A percentile compares a stretch with the other conserved stretches of the same genome.
Conservation (phyloP, 179 eudicot species). For the Sideroxylon spinosum region DNA sequence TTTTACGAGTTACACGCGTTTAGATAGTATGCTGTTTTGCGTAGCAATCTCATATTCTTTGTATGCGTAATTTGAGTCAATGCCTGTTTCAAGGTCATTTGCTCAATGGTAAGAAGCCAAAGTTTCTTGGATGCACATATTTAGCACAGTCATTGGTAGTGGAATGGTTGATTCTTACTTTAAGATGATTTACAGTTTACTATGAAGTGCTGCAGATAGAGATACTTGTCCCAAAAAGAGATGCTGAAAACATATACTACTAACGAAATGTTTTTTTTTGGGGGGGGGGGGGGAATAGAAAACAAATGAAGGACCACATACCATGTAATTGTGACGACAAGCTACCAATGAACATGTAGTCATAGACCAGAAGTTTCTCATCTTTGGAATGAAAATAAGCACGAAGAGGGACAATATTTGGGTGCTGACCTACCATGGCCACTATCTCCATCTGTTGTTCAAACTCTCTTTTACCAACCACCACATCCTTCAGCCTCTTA, state of each 20-base stretch:
- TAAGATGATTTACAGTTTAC: background rate
- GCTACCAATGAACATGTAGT: slow-evolving; percentile 54
- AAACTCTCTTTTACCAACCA: slow-evolving; percentile 64
- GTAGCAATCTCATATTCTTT: background rate
- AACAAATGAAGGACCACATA: slow-evolving; percentile 13
- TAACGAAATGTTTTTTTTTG: too few species aligned
- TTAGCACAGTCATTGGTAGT: background rate
- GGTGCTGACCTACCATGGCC: slow-evolving; percentile 51
- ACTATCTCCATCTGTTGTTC: slow-evolving; percentile 78
- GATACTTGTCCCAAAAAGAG: background rate
- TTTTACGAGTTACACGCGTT: too few species aligned
- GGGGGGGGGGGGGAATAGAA: too few species aligned
- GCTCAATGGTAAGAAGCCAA: background rate
- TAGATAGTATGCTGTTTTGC: background rate
- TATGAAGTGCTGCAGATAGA: background rate
- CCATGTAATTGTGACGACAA: slow-evolving; percentile 74
- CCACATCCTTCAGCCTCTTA: slow-evolving; percentile 70
- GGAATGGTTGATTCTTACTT: background rate
- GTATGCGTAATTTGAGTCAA: background rate
- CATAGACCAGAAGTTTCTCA: slow-evolving; percentile 86
- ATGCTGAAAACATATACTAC: background rate
- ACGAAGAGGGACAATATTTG: slow-evolving; percentile 62
- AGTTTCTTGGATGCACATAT: background rate
- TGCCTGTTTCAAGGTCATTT: background rate
- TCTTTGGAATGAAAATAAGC: slow-evolving; percentile 91